phyloP scores from a whole-genome alignment of 768 basidiomycete genomes.

The Rubroboletus pulcherrimus region DNA sequence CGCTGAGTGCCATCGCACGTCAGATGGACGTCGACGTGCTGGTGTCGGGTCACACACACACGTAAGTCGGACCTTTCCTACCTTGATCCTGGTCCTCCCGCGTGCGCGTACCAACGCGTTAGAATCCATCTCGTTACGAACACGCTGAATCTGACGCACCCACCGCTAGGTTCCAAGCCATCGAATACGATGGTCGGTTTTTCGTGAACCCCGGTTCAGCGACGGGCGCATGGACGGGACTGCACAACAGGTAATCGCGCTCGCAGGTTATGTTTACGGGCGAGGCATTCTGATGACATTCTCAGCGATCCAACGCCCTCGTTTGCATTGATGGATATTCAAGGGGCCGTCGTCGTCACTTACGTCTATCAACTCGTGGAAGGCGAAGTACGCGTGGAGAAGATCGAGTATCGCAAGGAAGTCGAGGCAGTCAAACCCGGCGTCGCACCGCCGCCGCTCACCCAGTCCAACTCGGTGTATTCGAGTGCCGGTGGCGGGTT shows the following conservation, averaged over 20 bases:
- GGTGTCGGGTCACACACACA: conserved; percentile 90
- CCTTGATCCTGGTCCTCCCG: neutral
- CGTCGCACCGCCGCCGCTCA: conserved; percentile 12
- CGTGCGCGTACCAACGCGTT: neutral
- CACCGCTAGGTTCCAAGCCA: conserved; percentile 77
- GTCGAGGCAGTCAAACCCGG: conserved; percentile 36
- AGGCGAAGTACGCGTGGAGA: conserved; percentile 90
- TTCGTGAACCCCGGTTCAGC: conserved; percentile 96
- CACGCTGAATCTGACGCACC: neutral
- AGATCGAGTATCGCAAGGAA: conserved; percentile 80
- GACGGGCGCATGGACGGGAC: conserved; percentile 89
- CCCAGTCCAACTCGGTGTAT: conserved; percentile 32
- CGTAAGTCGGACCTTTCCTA: conserved; percentile 47
- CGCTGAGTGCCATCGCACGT: conserved; percentile 81
- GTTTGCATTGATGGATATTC: conserved; percentile 97
- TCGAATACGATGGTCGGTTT: conserved; percentile 87
- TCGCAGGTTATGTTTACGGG: neutral
- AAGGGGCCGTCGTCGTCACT: conserved; percentile 94
- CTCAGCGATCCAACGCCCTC: conserved; percentile 83
- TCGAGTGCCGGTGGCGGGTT: conserved; percentile 25
- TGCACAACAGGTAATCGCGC: conserved; percentile 10
- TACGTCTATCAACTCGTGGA: conserved; percentile 96
- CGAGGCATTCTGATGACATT: neutral
- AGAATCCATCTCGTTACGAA: neutral
- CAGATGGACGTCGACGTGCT: conserved; percentile 99